Base-by-base conservation (phyloP, 768 basidiomycete genomes). In the Chlorophyllum brunneum region DNA sequence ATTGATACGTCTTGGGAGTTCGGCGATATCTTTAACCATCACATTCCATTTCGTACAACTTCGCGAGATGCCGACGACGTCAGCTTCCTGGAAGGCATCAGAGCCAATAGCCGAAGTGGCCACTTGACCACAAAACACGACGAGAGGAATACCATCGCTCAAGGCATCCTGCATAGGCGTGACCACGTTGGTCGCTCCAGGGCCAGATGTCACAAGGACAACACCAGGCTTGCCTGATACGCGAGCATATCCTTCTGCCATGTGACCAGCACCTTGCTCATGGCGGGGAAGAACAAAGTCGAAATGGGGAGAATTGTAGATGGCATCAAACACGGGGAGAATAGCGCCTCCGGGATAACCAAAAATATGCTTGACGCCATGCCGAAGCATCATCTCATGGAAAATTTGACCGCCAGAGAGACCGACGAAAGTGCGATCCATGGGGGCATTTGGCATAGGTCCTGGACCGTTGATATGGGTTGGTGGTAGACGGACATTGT, bases 41-140 rank as follows among this genome's bases (percentile, higher is more conserved):
- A 99, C 95, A 65, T 99, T 98, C 97, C 97, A 98, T 68, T 98
- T 99, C 22, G 97, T 98, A 74, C 97, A 99, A 61, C 86, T 85
- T 45, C 95, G 79, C 26, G 95, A 97, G 68, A 98, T 99, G 43
- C 97, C 97, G 51, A 99, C 78, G 44, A 98, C 71, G 66, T 99
- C 97, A 34, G 97, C 97, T 71, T 99, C 97, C 66, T 99, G 97
- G 81, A 99, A 99, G 1, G 92, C 92, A 64, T 99, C 95, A 13
- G 92, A 95, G n/a, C 95, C 95, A 55, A 99, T 99, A 47, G 92
- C 86, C n/a, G 90, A 90, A 6, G 95, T 98, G 0, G 97, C 95
- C n/a, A 99, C 95, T 75, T 98, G 95, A 1, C 97, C 95, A 40
- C 85, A 83, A 72, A 98, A 98, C 2, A 99, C 97, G 59, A 99